Conservation (phyloP, 805 yeast species). For the Vanderwaltozyma tropicalis region DNA sequence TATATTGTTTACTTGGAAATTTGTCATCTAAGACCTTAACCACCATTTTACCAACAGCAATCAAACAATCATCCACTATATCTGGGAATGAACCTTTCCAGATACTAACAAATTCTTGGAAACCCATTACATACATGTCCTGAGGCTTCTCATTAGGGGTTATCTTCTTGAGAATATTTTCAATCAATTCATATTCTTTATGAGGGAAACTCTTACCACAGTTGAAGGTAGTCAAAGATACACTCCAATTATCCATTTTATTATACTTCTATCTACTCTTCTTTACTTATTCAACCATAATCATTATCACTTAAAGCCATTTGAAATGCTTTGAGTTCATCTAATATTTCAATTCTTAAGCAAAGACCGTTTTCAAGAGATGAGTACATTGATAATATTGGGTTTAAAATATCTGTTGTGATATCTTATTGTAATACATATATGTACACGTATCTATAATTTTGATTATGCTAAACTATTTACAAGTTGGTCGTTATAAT, state of each 20-base stretch:
- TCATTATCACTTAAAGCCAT: no score
- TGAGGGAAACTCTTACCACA: slow-evolving; percentile 40
- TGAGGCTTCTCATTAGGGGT: slow-evolving; percentile 22
- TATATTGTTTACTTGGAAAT: slow-evolving; percentile 31
- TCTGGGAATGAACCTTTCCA: slow-evolving; percentile 41
- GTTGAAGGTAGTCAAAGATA: slow-evolving; percentile 38
- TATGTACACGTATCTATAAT: no score
- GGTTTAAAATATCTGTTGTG: no score
- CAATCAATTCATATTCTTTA: slow-evolving; percentile 24
- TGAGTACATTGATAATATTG: no score
- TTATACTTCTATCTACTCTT: no score
- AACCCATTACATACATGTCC: slow-evolving; percentile 48
- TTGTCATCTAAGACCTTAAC: slow-evolving; percentile 28
- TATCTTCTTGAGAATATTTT: slow-evolving; percentile 25
- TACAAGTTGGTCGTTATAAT: neutral
- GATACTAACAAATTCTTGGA: slow-evolving; percentile 53
- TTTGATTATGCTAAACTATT: no score
- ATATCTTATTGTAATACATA: no score
- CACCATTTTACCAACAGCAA: slow-evolving; percentile 29
- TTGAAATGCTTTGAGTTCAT: no score
- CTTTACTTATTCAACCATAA: no score
- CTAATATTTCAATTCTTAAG: no score
- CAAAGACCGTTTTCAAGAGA: no score
- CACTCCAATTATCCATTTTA: slow-evolving; percentile 10
- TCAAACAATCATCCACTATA: slow-evolving; percentile 31